Base-by-base conservation (phyloP, 257 asterid genomes). In the Oldenlandia corymbosa region DNA sequence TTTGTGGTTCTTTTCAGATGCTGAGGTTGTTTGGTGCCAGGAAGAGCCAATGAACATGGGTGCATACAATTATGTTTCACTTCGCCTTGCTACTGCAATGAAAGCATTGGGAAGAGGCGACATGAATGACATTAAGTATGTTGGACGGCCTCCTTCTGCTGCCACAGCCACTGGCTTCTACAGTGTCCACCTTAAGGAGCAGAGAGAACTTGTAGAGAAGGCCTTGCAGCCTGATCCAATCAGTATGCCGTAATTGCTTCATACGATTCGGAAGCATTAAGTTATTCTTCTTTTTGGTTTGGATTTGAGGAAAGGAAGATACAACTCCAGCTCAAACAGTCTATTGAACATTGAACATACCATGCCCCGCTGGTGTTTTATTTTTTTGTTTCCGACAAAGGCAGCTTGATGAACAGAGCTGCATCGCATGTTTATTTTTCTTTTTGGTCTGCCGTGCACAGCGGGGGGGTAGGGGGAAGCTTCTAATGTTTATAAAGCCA, bases 21-120 rank as follows among this genome's bases (percentile, higher is more conserved):
- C 97, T 0, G 97, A 90, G 86, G 68, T 90, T 1, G 97, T 85
- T 23, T 90, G 96, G 97, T 88, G 97, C 69, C 97, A 90, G 71
- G 97, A 90, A 79, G 96, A 90, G 84, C 93, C 92, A 36, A 84
- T 90, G 96, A 88, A 90, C 84, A 90, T 90, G 97, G 97, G 97
- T 42, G 97, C 89, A 43, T 88, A 75, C 87, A 74, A 47, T 74
- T 85, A 88, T 56, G 78, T 90, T 17, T 74, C 82, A 20, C 93
- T 90, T 39, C 91, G 96, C 42, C 90, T 90, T 26, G 79, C 79
- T 60, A 90, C 96, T 31, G 91, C 95, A 5, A 81, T 91, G 95
- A 91, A 79, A 75, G 72, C 90, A 65, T 55, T 78, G 32, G 79
- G 71, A 50, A 81, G 95, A 71, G 96, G 98, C n/a, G 74, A 57